phyloP scores from a whole-genome alignment of 2,329 filamentous ascomycete genomes.

The Arthroderma sp. region DNA sequence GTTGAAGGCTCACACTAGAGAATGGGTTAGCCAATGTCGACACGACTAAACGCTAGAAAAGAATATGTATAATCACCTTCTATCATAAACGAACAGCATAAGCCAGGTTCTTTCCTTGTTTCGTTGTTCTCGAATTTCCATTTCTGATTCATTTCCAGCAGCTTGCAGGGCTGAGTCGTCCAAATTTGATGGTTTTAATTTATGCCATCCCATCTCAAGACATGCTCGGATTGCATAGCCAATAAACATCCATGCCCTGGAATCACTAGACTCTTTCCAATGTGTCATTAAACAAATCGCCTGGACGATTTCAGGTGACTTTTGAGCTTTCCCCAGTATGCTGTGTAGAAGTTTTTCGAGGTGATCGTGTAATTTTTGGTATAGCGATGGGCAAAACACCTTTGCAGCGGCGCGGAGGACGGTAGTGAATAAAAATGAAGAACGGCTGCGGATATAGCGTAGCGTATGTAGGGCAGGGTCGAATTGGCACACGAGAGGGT shows the following conservation, averaged over 20 bases:
- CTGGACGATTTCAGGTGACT: conserved; percentile 29
- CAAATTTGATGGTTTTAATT: conserved; percentile 10
- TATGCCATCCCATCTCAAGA: conserved; percentile 23
- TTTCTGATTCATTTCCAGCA: conserved; percentile 5
- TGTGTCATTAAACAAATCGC: conserved; percentile 26
- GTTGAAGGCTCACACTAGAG: conserved; percentile 28
- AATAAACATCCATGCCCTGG: conserved; percentile 27
- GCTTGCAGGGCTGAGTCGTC: conserved; percentile 1
- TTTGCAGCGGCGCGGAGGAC: conserved; percentile 26
- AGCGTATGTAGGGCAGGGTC: conserved; percentile 29
- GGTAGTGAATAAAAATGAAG: conserved; percentile 25
- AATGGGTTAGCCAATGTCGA: neutral
- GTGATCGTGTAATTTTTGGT: conserved; percentile 17
- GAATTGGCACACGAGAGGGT: conserved; percentile 31
- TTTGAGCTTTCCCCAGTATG: conserved; percentile 21
- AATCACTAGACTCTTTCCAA: conserved; percentile 33
- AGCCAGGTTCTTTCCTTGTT: conserved; percentile 29
- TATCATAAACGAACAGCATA: conserved; percentile 29
- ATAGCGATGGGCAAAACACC: conserved; percentile 23
- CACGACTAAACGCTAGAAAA: neutral
- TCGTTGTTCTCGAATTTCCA: conserved; percentile 16
- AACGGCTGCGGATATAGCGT: conserved; percentile 22
- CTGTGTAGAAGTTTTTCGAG: conserved; percentile 19
- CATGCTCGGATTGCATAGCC: conserved; percentile 31
- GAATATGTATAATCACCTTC: conserved; percentile 18